A percentile compares a stretch with the other conserved stretches of the same genome.
Evolutionary conservation across 305 asterid species (phyloP).

Genomic region (Solanum hybrid): DNA sequence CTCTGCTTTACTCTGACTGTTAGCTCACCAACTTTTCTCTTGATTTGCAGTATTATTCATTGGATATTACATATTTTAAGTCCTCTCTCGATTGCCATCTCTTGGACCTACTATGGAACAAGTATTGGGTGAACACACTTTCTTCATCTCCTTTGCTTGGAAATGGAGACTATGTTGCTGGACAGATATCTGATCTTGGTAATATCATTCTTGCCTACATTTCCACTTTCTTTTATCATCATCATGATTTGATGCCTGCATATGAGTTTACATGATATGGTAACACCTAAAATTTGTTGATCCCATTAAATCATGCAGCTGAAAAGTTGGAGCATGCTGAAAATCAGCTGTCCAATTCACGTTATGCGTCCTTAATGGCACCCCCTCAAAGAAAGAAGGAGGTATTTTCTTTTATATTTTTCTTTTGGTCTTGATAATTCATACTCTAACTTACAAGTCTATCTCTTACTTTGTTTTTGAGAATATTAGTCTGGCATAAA

Average conservation of each 20-base stretch:
- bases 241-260: background rate
- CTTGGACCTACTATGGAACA: constrained; percentile 91
- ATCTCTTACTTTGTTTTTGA: background rate
- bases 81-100: constrained; percentile 88
- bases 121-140: constrained; percentile 98
- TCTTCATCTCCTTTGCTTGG: constrained; percentile 97
- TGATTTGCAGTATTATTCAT: constrained; percentile 70
- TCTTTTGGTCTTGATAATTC: background rate
- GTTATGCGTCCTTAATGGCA: constrained; percentile 62
- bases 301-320: constrained; percentile 37
- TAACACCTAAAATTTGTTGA: background rate
- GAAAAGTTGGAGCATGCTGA: constrained; percentile 98
- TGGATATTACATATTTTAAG: constrained; percentile 92
- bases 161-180: constrained; percentile 95
- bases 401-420: constrained; percentile 26
- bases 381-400: constrained; percentile 82
- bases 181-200: constrained; percentile 95
- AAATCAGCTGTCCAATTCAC: constrained; percentile 79
- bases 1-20: background rate
- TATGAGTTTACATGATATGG: background rate
- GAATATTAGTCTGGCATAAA: background rate
- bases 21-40: background rate
- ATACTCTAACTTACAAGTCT: background rate
- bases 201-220: constrained; percentile 8
- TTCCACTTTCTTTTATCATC: background rate